Evolutionary conservation across 495 filamentous ascomycete genomes (phyloP), one percentile per base, ranked within the genome.

Genomic region (Barbatosphaeria neglecta): DNA sequence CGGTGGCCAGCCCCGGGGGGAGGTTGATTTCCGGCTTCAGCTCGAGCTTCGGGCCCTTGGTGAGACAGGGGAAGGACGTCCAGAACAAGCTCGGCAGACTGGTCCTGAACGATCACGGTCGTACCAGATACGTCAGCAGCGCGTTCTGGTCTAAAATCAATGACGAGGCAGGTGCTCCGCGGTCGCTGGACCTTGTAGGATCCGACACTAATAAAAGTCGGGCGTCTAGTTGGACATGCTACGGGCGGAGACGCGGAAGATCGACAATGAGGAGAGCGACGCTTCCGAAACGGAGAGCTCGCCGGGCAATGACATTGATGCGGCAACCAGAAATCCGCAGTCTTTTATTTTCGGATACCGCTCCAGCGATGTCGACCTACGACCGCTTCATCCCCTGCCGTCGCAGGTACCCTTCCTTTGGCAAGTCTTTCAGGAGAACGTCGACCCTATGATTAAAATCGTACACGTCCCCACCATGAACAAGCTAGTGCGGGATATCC

Each of bases 81-180:
- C 75, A 81, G 38, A 76, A 78, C 51, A 78, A 86, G 49, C 82
- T 93, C 54, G 90, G 90, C 27, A 72, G 88, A 43, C 60, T 97
- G 53, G 84, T 94, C 1, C 74, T 95, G 40, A 87, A 86, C 49
- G 84, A 93, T 54, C 74, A 78, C 41, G 82, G 83, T 3, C 80
- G 77, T 52, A 86, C 81, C 52, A 73, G 86, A 57, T 96, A 96
- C 64, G 82, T 95, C 48, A 90, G 85, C 60, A 90, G 83, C 63
- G 81, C 80, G 15, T 86, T 95, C 43, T 96, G 89, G 90, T 80
- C 83, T n/a, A 86, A 77, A 50, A 69, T 96, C 38, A 86, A 81
- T 42, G 86, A 90, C 48, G 87, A 96, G 76, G 87, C 55, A 50
- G 20, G 46, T 17, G 20, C 7, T 5, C 16, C 20, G n/a, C 16